Evolutionary conservation across 202 grass and related monocot genomes (phyloP).

Genomic region (Hordeum pubiflorum): DNA sequence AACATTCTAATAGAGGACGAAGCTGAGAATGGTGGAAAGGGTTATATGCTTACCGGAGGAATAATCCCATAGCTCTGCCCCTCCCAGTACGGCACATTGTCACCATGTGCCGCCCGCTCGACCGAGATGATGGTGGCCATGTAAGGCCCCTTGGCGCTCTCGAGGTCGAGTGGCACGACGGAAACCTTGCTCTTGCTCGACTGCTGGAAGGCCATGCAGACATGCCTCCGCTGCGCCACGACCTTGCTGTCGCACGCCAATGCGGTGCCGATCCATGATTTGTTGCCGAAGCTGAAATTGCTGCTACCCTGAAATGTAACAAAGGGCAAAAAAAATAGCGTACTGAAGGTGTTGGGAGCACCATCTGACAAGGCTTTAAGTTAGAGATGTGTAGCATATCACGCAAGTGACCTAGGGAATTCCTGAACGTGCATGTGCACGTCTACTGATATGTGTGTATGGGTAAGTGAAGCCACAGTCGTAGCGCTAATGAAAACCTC

Average conservation of each 20-base stretch:
- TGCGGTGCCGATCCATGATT: slow-evolving; percentile 34
- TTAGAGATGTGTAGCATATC: neutral
- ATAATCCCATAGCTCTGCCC: slow-evolving; percentile 87
- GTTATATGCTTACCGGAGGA: slow-evolving; percentile 53
- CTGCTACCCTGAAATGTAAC: slow-evolving; percentile 39
- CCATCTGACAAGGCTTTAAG: neutral
- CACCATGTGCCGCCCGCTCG: slow-evolving; percentile 55
- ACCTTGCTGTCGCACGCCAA: slow-evolving; percentile 31
- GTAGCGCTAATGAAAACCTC: no score
- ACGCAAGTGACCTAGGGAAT: no score
- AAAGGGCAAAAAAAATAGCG: neutral
- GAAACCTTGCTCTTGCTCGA: slow-evolving; percentile 46
- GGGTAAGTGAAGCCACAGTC: no score
- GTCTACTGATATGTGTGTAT: no score
- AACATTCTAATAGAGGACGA: neutral
- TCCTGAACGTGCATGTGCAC: no score
- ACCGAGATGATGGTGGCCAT: slow-evolving; percentile 70
- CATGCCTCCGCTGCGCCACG: slow-evolving; percentile 3
- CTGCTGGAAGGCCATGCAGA: slow-evolving; percentile 53
- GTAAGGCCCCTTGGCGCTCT: slow-evolving; percentile 64
- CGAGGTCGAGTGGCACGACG: slow-evolving; percentile 54
- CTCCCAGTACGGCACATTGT: slow-evolving; percentile 89
- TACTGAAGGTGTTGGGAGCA: no score
- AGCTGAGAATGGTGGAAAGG: neutral
- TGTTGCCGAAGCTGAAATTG: slow-evolving; percentile 48